A percentile compares a stretch with the other conserved stretches of the same genome.
These are phyloP conservation scores for Vicia faba DNA, from an alignment of 306 rosid genomes.

Conservation along the genomic window DNA sequence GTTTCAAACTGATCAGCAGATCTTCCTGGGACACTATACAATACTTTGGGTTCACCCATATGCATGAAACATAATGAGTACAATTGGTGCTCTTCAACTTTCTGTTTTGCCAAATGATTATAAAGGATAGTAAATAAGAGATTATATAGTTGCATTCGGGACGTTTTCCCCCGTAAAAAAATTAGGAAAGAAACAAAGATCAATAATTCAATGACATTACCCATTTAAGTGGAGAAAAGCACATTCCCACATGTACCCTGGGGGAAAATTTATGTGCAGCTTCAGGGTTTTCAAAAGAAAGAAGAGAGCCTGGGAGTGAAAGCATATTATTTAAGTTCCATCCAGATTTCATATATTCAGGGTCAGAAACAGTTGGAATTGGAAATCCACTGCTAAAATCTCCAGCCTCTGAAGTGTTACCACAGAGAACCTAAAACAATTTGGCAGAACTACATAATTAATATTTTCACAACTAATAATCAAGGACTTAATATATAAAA, in stretches of 20 bases:
- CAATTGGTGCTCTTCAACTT: conserved; percentile 80
- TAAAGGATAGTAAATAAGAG: conserved; percentile 5
- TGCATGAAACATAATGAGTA: conserved; percentile 69
- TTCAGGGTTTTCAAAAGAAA: conserved; percentile 70
- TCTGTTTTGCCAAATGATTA: conserved; percentile 47
- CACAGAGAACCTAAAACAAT: conserved; percentile 61
- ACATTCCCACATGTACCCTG: conserved; percentile 75
- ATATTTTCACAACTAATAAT: conserved; percentile 36
- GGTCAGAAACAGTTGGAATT: conserved; percentile 49
- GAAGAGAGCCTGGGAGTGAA: conserved; percentile 68
- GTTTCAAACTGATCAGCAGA: conserved; percentile 52
- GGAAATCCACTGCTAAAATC: conserved; percentile 75
- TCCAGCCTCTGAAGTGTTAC: conserved; percentile 47
- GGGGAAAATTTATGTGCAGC: conserved; percentile 49
- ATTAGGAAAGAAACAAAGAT: conserved; percentile 26
- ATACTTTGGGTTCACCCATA: conserved; percentile 78
- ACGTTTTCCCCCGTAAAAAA: conserved; percentile 18
- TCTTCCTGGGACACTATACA: conserved; percentile 73
- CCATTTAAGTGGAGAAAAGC: conserved; percentile 74
- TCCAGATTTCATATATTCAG: conserved; percentile 61
- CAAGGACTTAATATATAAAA: conserved; percentile 35
- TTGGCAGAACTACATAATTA: conserved; percentile 39
- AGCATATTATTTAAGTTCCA: conserved; percentile 79
- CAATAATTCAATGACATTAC: conserved; percentile 47
- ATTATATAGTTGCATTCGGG: conserved; percentile 6